Evolutionary conservation across 306 rosid genomes (phyloP).

Genomic region (barrel medic (Medicago truncatula)): MtrunA17r5.0-ANR NC_053044.1:42329001-42329500

Average conservation of each 20-base stretch:
- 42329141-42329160: constrained; percentile 26
- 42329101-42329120: constrained; percentile 1
- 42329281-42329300: constrained; percentile 92
- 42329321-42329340: constrained; percentile 89
- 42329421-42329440: constrained; percentile 25
- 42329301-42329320: constrained; percentile 88
- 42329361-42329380: constrained; percentile 92
- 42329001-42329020: constrained; percentile 29
- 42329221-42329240: constrained; percentile 98
- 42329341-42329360: constrained; percentile 90
- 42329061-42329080: constrained; percentile 18
- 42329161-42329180: constrained; percentile 31
- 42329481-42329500: constrained; percentile 13
- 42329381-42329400: constrained; percentile 86
- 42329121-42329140: not conserved
- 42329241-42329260: constrained; percentile 88
- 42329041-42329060: constrained; percentile 8
- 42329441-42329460: constrained; percentile 33
- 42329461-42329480: not conserved
- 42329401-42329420: constrained; percentile 79
- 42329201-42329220: constrained; percentile 88
- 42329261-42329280: constrained; percentile 98
- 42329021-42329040: not conserved
- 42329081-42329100: constrained; percentile 19
- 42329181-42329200: constrained; percentile 81